Evolutionary conservation across 2,329 filamentous ascomycete genomes (phyloP), one percentile per base, ranked within the genome.

Genomic region (Elsinoe ampelina): DNA sequence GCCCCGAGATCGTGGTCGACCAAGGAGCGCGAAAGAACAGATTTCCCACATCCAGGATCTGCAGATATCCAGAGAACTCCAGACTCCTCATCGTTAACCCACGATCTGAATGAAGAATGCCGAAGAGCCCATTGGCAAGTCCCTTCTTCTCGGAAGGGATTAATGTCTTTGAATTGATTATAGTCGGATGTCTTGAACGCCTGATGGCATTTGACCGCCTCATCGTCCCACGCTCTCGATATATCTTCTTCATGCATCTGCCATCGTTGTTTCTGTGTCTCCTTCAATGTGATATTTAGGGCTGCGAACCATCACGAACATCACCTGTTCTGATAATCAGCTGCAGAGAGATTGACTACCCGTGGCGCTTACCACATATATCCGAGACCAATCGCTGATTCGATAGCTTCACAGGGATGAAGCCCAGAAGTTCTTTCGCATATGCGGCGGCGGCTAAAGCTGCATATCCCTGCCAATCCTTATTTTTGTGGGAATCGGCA

Each of bases 41-140:
- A 73, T 59, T 73, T 74, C 4, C 72, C 71, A 58, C 69, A 73
- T 22, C 71, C 71, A 15, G 70, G 70, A 55, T 72, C 70, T 1
- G 71, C 71, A 13, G 70, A 71, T 6, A 73, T 63, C 71, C 66
- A 73, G 20, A 74, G 67, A 17, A 73, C 62, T 57, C 63, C 60
- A 32, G 64, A 59, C 3, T 26, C 8, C 1, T 8, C 2, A 34
- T 57, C 66, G 2, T 63, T 17, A 32, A 13, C 58, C 70, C 67
- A 72, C 6, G 57, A 32, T 1, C 36, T 54, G 57, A 66, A 72
- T 34, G 62, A 42, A 7, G 59, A 1, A 42, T 68, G 65, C 13
- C 63, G 39, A 6, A 70, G 15, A 3, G 66, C 64, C 70, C 68
- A 73, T 48, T 63, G 58, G 54, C 67, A 72, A 17, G 69, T 72